phyloP scores from a whole-genome alignment of 2,329 filamentous ascomycete genomes.

The Phaeosphaeriaceae sp. region DNA sequence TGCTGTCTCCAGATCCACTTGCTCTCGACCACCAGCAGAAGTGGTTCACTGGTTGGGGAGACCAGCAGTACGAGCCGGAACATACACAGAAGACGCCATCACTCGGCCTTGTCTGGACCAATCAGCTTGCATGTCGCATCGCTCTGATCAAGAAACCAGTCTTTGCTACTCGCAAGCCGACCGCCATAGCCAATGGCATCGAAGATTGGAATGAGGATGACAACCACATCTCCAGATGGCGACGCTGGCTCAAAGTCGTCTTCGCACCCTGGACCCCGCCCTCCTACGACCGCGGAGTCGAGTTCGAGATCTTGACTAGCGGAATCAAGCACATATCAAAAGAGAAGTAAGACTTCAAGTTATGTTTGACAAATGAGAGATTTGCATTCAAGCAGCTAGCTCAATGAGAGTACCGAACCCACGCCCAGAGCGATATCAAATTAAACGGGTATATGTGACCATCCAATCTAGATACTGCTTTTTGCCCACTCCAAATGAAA shows the following conservation, averaged over 20 bases:
- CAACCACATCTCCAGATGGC: slow-evolving; percentile 66
- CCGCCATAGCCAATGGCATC: slow-evolving; percentile 40
- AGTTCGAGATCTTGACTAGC: slow-evolving; percentile 71
- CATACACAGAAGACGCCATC: slow-evolving; percentile 77
- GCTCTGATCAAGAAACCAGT: slow-evolving; percentile 76
- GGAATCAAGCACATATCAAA: slow-evolving; percentile 35
- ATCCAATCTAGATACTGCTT: not conserved
- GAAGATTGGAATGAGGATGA: slow-evolving; percentile 53
- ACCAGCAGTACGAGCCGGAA: slow-evolving; percentile 53
- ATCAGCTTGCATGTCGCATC: slow-evolving; percentile 84
- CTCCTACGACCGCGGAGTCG: slow-evolving; percentile 63
- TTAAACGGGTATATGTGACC: not conserved
- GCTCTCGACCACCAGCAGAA: slow-evolving; percentile 87
- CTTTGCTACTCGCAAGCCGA: slow-evolving; percentile 44
- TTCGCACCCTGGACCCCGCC: slow-evolving; percentile 79
- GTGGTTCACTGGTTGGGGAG: slow-evolving; percentile 96
- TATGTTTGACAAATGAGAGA: not conserved
- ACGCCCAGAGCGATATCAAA: not conserved
- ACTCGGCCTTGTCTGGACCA: slow-evolving; percentile 88
- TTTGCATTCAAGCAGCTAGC: not conserved
- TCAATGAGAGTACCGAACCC: not conserved
- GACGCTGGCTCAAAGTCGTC: slow-evolving; percentile 84
- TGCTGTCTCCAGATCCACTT: slow-evolving; percentile 64
- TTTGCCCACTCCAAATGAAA: not conserved
- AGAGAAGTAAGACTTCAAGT: slow-evolving; percentile 1